Percentiles rank a stretch among this genome's conserved stretches.
phyloP scores from a whole-genome alignment of 2,329 filamentous ascomycete species.

The Pseudopithomyces maydicus region DNA sequence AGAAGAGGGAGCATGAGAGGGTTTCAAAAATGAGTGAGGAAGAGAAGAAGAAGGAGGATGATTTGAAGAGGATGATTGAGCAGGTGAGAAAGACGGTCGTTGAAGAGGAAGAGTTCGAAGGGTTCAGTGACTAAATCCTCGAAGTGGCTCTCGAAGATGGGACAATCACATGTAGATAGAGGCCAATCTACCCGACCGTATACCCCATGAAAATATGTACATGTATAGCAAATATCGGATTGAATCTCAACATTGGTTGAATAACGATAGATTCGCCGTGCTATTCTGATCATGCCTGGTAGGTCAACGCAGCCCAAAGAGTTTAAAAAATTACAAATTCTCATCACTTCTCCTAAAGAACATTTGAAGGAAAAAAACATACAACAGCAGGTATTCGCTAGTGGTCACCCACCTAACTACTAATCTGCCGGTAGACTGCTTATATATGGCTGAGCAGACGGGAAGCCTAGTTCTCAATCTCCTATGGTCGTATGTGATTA shows the following conservation, averaged over 20 bases:
- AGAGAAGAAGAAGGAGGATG: conserved; percentile 30
- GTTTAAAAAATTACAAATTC: too few species aligned
- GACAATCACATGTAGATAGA: not conserved
- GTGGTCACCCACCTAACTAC: not conserved
- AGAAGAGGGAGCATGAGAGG: conserved; percentile 30
- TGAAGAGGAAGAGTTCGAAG: conserved; percentile 38
- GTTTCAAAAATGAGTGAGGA: conserved; percentile 30
- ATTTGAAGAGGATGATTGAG: conserved; percentile 31
- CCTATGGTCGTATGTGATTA: conserved; percentile 3
- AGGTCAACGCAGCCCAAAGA: too few species aligned
- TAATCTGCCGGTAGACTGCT: not conserved
- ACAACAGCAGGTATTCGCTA: conserved; percentile 6
- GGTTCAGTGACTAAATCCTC: conserved; percentile 38
- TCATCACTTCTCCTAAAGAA: too few species aligned
- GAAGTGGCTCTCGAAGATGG: not conserved
- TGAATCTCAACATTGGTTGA: too few species aligned
- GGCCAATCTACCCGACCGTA: not conserved
- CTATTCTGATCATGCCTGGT: too few species aligned
- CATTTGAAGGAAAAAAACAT: not conserved
- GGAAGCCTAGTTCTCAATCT: not conserved
- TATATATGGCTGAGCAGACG: not conserved
- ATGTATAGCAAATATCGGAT: too few species aligned
- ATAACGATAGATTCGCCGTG: too few species aligned
- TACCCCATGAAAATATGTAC: not conserved
- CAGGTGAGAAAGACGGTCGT: conserved; percentile 29